Percentiles rank a stretch among this genome's conserved stretches.
Evolutionary conservation across 2,329 filamentous ascomycete genomes (phyloP).

Genomic region (Ophiostoma himal-ulmi): DNA sequence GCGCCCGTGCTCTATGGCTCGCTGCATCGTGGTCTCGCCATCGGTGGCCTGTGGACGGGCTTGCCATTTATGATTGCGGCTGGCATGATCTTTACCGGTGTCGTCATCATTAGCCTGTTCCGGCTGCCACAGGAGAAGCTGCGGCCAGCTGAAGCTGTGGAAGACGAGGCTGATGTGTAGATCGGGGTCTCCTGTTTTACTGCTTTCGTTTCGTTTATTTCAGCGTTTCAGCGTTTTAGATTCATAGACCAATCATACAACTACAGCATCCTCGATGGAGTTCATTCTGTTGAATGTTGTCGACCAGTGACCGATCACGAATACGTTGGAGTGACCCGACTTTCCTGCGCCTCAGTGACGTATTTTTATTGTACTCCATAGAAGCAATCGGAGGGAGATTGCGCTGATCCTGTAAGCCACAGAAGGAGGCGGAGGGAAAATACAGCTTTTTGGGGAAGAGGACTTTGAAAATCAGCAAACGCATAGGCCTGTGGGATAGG

Average conservation of each 20-base stretch:
- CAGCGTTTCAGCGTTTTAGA: not conserved
- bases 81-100: constrained; percentile 25
- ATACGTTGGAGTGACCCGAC: not conserved
- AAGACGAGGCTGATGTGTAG: not conserved
- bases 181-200: not conserved
- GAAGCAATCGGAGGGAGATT: constrained; percentile 7
- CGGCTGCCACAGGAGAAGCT: constrained; percentile 1
- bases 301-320: not conserved
- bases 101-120: not conserved
- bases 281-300: not conserved
- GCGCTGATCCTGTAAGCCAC: not conserved
- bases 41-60: constrained; percentile 45
- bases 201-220: not conserved
- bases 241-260: not conserved
- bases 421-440: not conserved
- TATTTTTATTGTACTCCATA: constrained; percentile 2
- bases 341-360: constrained; percentile 7
- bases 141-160: not conserved
- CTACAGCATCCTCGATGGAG: not conserved
- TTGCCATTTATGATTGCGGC: constrained; percentile 43
- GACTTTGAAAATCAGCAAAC: not conserved
- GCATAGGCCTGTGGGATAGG: not conserved
- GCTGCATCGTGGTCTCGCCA: constrained; percentile 41
- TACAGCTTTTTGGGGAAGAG: not conserved
- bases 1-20: constrained; percentile 44